These are phyloP conservation scores for Penicillium steckii DNA, from an alignment of 495 filamentous ascomycete genomes.

Conservation along the genomic window DNA sequence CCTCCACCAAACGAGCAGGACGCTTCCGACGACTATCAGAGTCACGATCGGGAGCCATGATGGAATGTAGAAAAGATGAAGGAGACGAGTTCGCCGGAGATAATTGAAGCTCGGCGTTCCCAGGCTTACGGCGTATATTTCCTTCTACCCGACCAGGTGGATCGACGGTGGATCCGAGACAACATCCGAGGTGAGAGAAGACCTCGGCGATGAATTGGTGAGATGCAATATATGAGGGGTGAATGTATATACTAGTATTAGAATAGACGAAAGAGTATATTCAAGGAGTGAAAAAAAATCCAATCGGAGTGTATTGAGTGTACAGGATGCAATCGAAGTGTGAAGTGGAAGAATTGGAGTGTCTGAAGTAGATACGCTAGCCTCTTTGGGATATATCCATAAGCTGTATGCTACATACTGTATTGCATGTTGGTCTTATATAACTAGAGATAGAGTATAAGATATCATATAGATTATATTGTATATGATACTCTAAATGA, in stretches of 20 bases:
- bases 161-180: slow-evolving; percentile 20
- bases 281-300: too few species aligned
- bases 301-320: too few species aligned
- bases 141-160: slow-evolving; percentile 39
- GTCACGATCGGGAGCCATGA: slow-evolving; percentile 22
- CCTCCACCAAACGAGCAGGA: slow-evolving; percentile 53
- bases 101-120: slow-evolving; percentile 28
- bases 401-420: neutral
- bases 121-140: slow-evolving; percentile 51
- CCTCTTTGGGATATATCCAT: neutral
- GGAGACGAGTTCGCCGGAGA: neutral
- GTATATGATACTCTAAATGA: too few species aligned
- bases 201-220: too few species aligned
- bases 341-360: neutral
- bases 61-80: neutral
- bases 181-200: slow-evolving; percentile 22
- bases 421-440: too few species aligned
- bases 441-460: too few species aligned
- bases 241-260: too few species aligned
- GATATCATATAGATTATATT: too few species aligned
- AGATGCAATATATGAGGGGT: too few species aligned
- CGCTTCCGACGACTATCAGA: slow-evolving; percentile 23
- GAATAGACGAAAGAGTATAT: too few species aligned
- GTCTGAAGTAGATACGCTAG: neutral
- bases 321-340: too few species aligned